Evolutionary conservation across 164 flowering plant genomes (phyloP), one percentile per base, ranked within the genome.

Genomic region (Aristolochia contorta): DNA sequence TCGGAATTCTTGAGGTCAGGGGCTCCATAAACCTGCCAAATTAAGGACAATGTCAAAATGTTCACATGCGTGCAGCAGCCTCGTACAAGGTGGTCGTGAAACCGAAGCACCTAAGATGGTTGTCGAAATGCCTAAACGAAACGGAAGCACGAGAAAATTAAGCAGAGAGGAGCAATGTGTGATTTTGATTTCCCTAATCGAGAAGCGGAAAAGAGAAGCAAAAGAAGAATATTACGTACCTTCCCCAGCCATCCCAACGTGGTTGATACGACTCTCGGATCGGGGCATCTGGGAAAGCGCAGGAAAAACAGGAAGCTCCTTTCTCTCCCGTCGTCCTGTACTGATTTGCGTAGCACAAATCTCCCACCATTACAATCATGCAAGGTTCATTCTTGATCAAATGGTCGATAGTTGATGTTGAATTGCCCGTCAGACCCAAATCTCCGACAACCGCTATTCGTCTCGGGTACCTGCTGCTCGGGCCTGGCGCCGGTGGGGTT

Each of bases 241-340:
- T 88, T 76, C 96, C 94, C 97, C 97, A 91, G 3, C 78, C 88
- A 68, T 91, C 96, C 97, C 96, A 91, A 10, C 90, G 97, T 13
- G 97, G 97, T 67, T 91, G 97, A 74, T 84, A 91, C 3, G 96
- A 78, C 74, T 91, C 96, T 66, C 91, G 69, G 45, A 83, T 87
- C 23, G 96, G 93, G n/a, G 96, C 82, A 75, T 84, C 78, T 47
- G 96, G 93, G 64, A 87, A 91, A 20, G 86, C 63, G 74, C 96
- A 85, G 2, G 94, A 82, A 74, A 62, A 91, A 71, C 89, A 84
- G 23, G 84, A 23, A 57, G 66, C 88, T 52, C 90, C 97, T 72
- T 82, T 77, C 14, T 78, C 87, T 12, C 97, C 97, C 13, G 83
- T 83, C 10, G 97, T 91, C 12, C 41, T 84, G 70, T 91, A 88